These are phyloP conservation scores for Trichoderma brevicompactum DNA, from an alignment of 2,329 filamentous ascomycete species.

Conservation along the genomic window DNA sequence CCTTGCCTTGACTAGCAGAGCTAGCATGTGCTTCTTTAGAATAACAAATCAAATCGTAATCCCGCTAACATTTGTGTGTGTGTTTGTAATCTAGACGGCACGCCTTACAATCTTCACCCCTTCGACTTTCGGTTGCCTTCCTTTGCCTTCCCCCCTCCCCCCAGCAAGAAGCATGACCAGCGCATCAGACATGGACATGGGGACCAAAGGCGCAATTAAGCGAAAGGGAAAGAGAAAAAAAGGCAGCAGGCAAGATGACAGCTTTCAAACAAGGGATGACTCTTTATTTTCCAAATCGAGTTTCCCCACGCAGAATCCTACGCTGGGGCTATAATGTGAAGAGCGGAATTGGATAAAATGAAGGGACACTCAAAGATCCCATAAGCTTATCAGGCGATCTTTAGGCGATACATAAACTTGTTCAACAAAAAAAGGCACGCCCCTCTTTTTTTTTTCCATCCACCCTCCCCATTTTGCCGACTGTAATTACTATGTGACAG, in stretches of 20 bases:
- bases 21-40: background rate
- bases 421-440: no score
- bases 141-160: background rate
- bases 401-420: no score
- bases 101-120: background rate
- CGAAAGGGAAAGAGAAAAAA: background rate
- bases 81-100: constrained; percentile 8
- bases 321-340: no score
- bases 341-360: background rate
- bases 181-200: constrained; percentile 10
- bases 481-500: no score
- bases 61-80: background rate
- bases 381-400: constrained; percentile 12
- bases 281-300: no score
- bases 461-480: background rate
- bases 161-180: background rate
- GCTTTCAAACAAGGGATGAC: no score
- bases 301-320: no score
- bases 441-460: background rate
- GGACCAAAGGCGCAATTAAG: constrained; percentile 10
- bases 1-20: constrained; percentile 1
- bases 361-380: background rate
- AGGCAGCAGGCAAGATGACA: background rate
- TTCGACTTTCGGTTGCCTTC: constrained; percentile 11
- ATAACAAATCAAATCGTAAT: constrained; percentile 11